Conservation (phyloP, 768 basidiomycete genomes). For the Hirschioporus abietinus region DNA sequence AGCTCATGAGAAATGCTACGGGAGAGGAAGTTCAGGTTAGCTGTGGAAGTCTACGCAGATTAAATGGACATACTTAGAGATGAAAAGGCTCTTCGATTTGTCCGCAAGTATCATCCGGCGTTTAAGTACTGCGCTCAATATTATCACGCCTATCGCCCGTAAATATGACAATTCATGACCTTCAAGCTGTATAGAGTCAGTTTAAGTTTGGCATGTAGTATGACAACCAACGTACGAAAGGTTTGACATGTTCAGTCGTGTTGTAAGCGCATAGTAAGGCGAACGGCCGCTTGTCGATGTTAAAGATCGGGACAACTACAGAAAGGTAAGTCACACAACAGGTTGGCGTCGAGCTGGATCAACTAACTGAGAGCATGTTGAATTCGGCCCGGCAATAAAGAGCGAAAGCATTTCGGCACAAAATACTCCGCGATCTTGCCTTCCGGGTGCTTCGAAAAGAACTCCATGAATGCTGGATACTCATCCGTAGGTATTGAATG, state of each 20-base stretch:
- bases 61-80: slow-evolving; percentile 63
- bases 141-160: slow-evolving; percentile 91
- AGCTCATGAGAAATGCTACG: slow-evolving; percentile 84
- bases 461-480: slow-evolving; percentile 67
- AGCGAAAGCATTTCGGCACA: slow-evolving; percentile 75
- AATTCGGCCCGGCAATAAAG: slow-evolving; percentile 75
- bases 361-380: slow-evolving; percentile 83
- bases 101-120: slow-evolving; percentile 91
- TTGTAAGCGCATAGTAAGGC: slow-evolving; percentile 90
- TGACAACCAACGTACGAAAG: slow-evolving; percentile 51
- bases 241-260: slow-evolving; percentile 70
- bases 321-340: slow-evolving; percentile 9
- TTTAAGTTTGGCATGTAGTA: background rate
- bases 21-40: slow-evolving; percentile 1
- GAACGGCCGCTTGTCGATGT: slow-evolving; percentile 89
- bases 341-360: background rate
- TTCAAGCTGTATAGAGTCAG: slow-evolving; percentile 49
- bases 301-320: slow-evolving; percentile 85
- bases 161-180: slow-evolving; percentile 89
- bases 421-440: slow-evolving; percentile 86
- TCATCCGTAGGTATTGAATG: slow-evolving; percentile 62
- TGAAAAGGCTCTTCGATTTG: slow-evolving; percentile 89
- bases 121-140: slow-evolving; percentile 88
- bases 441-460: slow-evolving; percentile 76
- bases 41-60: background rate